These are phyloP conservation scores for Astrothelium subdiscretum DNA, from an alignment of 495 filamentous ascomycete genomes.

Conservation along the genomic window DNA sequence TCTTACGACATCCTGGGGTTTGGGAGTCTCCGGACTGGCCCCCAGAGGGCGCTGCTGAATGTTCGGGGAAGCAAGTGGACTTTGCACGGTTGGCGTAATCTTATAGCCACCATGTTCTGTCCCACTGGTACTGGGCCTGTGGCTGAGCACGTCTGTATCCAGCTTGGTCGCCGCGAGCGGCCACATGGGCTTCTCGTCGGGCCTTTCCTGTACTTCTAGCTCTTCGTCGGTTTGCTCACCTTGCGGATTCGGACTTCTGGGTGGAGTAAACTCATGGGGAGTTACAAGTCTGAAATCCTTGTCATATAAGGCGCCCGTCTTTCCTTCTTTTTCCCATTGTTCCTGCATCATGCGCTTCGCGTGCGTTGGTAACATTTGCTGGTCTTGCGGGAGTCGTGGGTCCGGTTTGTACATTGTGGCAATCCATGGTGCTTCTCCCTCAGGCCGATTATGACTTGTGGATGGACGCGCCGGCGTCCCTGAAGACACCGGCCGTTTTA, in stretches of 20 bases:
- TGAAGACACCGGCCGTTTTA: not conserved
- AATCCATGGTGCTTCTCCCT: constrained; percentile 94
- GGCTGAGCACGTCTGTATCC: constrained; percentile 2
- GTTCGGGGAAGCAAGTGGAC: constrained; percentile 14
- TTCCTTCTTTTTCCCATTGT: constrained; percentile 86
- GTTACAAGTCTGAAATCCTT: constrained; percentile 70
- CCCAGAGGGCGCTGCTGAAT: constrained; percentile 1
- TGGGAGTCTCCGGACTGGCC: not conserved
- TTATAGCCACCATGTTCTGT: constrained; percentile 26
- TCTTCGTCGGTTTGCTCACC: not conserved
- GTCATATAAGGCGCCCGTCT: constrained; percentile 69
- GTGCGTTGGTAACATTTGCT: constrained; percentile 90
- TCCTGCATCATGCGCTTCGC: constrained; percentile 87
- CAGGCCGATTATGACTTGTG: constrained; percentile 61
- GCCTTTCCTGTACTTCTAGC: constrained; percentile 1
- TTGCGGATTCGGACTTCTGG: constrained; percentile 4
- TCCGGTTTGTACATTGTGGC: constrained; percentile 92
- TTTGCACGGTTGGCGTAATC: constrained; percentile 25
- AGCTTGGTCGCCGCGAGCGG: constrained; percentile 20
- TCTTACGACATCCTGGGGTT: constrained; percentile 13
- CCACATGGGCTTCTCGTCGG: constrained; percentile 8
- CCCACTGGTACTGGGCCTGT: constrained; percentile 25
- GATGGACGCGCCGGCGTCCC: constrained; percentile 36
- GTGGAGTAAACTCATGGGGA: constrained; percentile 19
- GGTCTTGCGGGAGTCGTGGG: constrained; percentile 83